Evolutionary conservation across 768 basidiomycete genomes (phyloP).

Genomic region (Pleurotus salmoneostramineus): DNA sequence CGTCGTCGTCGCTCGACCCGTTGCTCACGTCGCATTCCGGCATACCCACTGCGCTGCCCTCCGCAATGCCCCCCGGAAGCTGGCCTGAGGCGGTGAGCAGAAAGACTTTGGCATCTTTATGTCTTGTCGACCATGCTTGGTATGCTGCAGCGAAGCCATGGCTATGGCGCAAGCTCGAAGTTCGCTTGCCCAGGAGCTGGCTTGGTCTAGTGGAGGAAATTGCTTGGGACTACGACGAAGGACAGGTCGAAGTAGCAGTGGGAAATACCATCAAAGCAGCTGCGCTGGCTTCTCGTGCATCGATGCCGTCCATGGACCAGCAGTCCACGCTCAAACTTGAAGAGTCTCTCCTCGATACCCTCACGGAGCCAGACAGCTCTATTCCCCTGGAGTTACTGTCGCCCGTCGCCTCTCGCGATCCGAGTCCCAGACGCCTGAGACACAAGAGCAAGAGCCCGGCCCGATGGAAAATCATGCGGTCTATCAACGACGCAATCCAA

Average conservation of each 20-base stretch:
- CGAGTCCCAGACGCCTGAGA: slow-evolving; percentile 72
- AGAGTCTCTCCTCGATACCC: slow-evolving; percentile 52
- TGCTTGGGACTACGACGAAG: slow-evolving; percentile 66
- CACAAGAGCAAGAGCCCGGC: slow-evolving; percentile 79
- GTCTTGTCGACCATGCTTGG: slow-evolving; percentile 76
- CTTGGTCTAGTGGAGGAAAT: slow-evolving; percentile 78
- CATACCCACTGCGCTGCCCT: slow-evolving; percentile 62
- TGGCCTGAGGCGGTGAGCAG: slow-evolving; percentile 69
- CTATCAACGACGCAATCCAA: slow-evolving; percentile 77
- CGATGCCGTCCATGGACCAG: slow-evolving; percentile 23
- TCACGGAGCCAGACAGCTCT: slow-evolving; percentile 59
- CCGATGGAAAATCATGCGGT: slow-evolving; percentile 77
- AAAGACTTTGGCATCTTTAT: slow-evolving; percentile 63
- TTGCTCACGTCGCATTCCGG: slow-evolving; percentile 42
- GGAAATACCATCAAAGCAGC: slow-evolving; percentile 66
- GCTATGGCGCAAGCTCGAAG: slow-evolving; percentile 83
- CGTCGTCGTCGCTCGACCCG: slow-evolving; percentile 66
- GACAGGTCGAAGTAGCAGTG: slow-evolving; percentile 31
- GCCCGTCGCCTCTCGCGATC: slow-evolving; percentile 78
- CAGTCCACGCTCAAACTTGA: slow-evolving; percentile 51
- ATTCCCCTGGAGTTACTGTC: slow-evolving; percentile 76
- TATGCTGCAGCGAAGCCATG: slow-evolving; percentile 82
- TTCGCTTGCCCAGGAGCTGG: slow-evolving; percentile 82
- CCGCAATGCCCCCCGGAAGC: slow-evolving; percentile 66
- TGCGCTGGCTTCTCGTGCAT: slow-evolving; percentile 43